Evolutionary conservation across 768 basidiomycete genomes (phyloP).

Genomic region (Mycena leptocephala): DNA sequence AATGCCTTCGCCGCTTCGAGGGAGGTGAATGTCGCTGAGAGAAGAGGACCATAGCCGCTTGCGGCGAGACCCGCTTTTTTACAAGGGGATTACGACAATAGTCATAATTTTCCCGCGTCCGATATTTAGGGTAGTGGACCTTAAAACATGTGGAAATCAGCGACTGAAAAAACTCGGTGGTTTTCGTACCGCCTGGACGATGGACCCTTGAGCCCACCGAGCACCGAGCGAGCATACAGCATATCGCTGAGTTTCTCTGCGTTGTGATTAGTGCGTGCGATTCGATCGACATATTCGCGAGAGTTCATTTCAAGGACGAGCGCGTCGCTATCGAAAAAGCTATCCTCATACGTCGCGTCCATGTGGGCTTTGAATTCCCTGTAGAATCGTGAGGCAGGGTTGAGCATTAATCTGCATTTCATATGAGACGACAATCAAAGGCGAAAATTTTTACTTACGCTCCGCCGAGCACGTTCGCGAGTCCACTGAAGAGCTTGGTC

Average conservation of each 20-base stretch:
- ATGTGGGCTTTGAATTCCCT: constrained; percentile 52
- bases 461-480: constrained; percentile 71
- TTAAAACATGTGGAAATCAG: not conserved
- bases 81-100: too few species aligned
- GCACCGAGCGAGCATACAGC: constrained; percentile 51
- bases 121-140: constrained; percentile 51
- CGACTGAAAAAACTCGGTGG: constrained; percentile 38
- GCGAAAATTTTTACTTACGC: constrained; percentile 54
- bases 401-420: constrained; percentile 60
- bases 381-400: constrained; percentile 59
- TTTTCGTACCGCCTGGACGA: constrained; percentile 63
- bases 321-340: constrained; percentile 65
- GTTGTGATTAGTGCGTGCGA: constrained; percentile 62
- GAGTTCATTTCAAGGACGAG: constrained; percentile 72
- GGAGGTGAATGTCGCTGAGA: constrained; percentile 62
- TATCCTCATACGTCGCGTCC: constrained; percentile 59
- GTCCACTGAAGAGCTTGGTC: constrained; percentile 70
- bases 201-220: constrained; percentile 30
- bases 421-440: not conserved
- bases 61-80: constrained; percentile 10
- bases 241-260: constrained; percentile 62
- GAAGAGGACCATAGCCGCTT: constrained; percentile 55
- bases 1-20: constrained; percentile 57
- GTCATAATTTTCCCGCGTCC: constrained; percentile 59
- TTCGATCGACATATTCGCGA: constrained; percentile 61